A percentile compares a stretch with the other conserved stretches of the same genome.
These are phyloP conservation scores for Chlorella sp. DNA, from an alignment of 139 green algal genomes.

Conservation along the genomic window DNA sequence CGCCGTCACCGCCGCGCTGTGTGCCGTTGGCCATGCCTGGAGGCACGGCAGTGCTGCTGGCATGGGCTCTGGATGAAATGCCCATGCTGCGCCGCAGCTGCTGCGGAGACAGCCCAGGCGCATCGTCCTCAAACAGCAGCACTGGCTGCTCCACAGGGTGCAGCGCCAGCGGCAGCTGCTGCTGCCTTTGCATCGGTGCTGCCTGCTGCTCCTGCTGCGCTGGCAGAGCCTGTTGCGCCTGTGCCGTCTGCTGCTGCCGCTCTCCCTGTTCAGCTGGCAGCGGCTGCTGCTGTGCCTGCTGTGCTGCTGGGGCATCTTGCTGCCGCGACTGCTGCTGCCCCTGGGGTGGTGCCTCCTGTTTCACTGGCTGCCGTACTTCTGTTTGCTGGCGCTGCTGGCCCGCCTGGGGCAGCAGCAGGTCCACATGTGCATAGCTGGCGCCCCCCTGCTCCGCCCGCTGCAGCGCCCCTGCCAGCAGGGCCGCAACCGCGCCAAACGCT, in stretches of 20 bases:
- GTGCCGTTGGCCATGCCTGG: neutral
- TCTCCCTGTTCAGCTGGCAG: too few relatives aligned
- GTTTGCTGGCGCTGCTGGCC: neutral
- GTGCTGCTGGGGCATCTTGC: neutral
- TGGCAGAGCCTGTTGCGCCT: neutral
- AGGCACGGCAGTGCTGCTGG: too few relatives aligned
- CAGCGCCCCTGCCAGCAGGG: conserved; percentile 1
- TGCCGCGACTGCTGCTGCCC: neutral
- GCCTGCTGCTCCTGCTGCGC: neutral
- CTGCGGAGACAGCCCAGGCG: neutral
- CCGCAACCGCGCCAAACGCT: conserved; percentile 14
- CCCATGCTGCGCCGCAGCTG: conserved; percentile 4
- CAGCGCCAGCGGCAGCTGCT: neutral
- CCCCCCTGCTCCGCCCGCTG: conserved; percentile 1
- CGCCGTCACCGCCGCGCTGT: neutral
- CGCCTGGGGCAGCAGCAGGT: neutral
- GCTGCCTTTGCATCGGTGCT: neutral
- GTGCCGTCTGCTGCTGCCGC: neutral
- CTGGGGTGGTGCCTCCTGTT: neutral
- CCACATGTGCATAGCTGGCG: neutral
- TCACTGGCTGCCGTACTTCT: neutral
- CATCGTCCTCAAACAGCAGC: conserved; percentile 18
- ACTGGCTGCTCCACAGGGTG: neutral
- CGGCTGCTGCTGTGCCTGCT: neutral
- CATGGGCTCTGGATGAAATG: neutral